Evolutionary conservation across 305 asterid species (phyloP), one percentile per base, ranked within the genome.

Genomic region (Fraxinus dipetala): DNA sequence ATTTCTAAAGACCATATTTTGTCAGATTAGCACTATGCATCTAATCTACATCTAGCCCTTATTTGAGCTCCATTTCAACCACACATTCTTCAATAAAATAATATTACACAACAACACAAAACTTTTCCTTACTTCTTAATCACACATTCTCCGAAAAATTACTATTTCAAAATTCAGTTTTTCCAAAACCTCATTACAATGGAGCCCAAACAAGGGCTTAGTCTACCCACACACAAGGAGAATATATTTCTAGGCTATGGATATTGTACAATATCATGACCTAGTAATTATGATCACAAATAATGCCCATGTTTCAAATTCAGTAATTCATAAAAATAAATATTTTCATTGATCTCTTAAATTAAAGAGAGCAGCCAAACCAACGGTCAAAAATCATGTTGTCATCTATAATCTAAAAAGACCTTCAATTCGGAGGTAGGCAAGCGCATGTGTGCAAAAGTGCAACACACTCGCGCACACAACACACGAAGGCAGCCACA

Each of bases 231-330:
- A 45, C 43, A 28, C 4, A 36, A 32, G 31, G 32, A 34, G 61
- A n/a, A 3, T 16, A 34, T 72, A 63, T 63, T 63, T 63, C 61
- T 34, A 9, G 78, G 16, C 63, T 24, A 56, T 61, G 34, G 74
- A 54, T 43, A 70, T 77, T 34, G 1, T 74, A 75, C 61, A 74
- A 11, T 59, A 79, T 38, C 79, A 51, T 35, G 78, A 45, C 59
- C 77, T 9, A 24, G 72, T 63, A 22, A 63, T 24, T 63, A 63
- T 63, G 34, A 63, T 22, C 2, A 63, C 32, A 63, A 24, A 63
- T 24, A 24, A 8, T 6, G 13, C n/a, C 72, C 72, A 63, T 9
- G 72, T 24, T 13, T 3, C 34, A 63, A 26, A 9, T 63, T 63
- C 72, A 63, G 72, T 63, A 63, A 20, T 22, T 20, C 72, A 63